A percentile compares a stretch with the other conserved stretches of the same genome.
These are phyloP conservation scores for Kewa caespitosa DNA, from an alignment of 179 eudicot species.

Conservation along the genomic window DNA sequence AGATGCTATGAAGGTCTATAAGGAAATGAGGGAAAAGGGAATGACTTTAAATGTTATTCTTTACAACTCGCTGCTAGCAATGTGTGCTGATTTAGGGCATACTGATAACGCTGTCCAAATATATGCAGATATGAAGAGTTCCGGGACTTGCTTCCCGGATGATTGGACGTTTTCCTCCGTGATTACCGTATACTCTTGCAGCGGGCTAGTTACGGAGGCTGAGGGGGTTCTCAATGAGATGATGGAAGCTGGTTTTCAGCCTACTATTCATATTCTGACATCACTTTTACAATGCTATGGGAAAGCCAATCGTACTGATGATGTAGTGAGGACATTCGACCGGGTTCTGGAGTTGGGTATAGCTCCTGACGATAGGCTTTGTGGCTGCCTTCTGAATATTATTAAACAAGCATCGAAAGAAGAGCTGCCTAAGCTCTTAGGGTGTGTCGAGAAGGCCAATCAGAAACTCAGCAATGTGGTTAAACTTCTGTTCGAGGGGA, in stretches of 20 bases:
- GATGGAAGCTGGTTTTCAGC: slow-evolving; percentile 74
- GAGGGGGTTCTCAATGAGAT: slow-evolving; percentile 65
- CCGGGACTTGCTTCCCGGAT: slow-evolving; percentile 57
- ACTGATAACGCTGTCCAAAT: slow-evolving; percentile 69
- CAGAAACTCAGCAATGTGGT: slow-evolving; percentile 65
- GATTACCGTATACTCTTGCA: slow-evolving; percentile 68
- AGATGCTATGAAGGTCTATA: slow-evolving; percentile 69
- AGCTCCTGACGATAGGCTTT: slow-evolving; percentile 78
- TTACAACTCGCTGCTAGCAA: slow-evolving; percentile 71
- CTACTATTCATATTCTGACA: slow-evolving; percentile 67
- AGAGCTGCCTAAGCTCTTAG: slow-evolving; percentile 55
- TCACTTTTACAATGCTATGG: slow-evolving; percentile 90
- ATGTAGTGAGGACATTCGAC: slow-evolving; percentile 72
- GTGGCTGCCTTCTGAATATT: slow-evolving; percentile 79
- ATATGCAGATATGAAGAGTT: slow-evolving; percentile 67
- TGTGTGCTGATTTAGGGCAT: slow-evolving; percentile 81
- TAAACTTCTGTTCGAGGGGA: slow-evolving; percentile 50
- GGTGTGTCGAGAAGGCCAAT: slow-evolving; percentile 62
- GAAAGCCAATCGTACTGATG: slow-evolving; percentile 70
- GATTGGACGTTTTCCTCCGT: slow-evolving; percentile 81
- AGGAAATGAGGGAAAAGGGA: slow-evolving; percentile 73
- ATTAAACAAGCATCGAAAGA: slow-evolving; percentile 66
- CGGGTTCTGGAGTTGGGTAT: slow-evolving; percentile 53
- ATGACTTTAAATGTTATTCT: slow-evolving; percentile 55
- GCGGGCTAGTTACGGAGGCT: slow-evolving; percentile 68